Base-by-base conservation (phyloP, 345 rosid genomes). In the Euclidium syriacum region DNA sequence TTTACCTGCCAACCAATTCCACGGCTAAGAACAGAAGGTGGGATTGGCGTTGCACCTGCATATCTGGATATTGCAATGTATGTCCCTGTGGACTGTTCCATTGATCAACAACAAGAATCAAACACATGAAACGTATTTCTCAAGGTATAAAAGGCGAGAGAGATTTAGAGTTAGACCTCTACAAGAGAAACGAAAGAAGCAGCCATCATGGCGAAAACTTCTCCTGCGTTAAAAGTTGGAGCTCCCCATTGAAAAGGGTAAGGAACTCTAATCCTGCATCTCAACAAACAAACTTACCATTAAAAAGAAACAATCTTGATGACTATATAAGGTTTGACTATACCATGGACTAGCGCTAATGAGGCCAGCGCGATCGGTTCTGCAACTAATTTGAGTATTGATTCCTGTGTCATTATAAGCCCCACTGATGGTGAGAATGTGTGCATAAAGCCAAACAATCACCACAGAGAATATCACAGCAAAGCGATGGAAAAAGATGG, bases 211-310 rank as follows among this genome's bases (percentile, higher is more conserved):
- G 96, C 96, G 52, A 91, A 88, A 48, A 81, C 64, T 62, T 91
- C 98, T 47, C 96, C 98, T 7, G 98, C 98, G 74, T 91, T 81
- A 47, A 91, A 91, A 10, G 95, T 74, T 39, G 98, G 98, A 57
- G 87, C 80, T 71, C 98, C 98, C 96, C 96, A 91, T 71, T 91
- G 98, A 76, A 88, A 83, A 49, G 98, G 98, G 75, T 85, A 88
- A 41, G 98, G 98, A 52, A 88, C 81, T 74, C 96, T 77, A 68
- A 91, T 88, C 98, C 96, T 91, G 69, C 57, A 78, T 11, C 17
- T n/a, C n/a, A n/a, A n/a, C n/a, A n/a, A 52, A 43, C 36, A 63
- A 25, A 12, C 35, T 6, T 65, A 54, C 4, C 30, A 18, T 27
- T 51, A 3, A 50, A 26, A 9, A n/a, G n/a, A 17, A 51, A 1